A percentile compares a stretch with the other conserved stretches of the same genome.
phyloP scores from a whole-genome alignment of 1,139 yeast genomes.

The Pichia sp. region DNA sequence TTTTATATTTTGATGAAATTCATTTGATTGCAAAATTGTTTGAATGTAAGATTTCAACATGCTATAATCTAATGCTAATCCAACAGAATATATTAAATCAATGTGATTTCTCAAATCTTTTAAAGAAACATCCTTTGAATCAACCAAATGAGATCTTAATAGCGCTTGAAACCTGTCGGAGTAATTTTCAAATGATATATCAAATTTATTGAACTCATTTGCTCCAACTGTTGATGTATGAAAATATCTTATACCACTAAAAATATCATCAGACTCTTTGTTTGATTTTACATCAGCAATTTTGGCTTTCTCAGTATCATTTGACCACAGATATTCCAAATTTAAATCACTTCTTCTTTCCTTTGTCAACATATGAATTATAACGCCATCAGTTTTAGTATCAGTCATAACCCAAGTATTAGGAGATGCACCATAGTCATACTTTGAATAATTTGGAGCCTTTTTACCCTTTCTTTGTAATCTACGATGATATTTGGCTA shows the following conservation, averaged over 20 bases:
- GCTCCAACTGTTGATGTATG: slow-evolving; percentile 29
- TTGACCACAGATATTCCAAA: slow-evolving; percentile 64
- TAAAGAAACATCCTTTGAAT: slow-evolving; percentile 18
- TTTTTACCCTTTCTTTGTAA: slow-evolving; percentile 50
- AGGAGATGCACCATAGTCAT: slow-evolving; percentile 48
- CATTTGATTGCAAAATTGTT: slow-evolving; percentile 24
- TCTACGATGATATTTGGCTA: slow-evolving; percentile 56
- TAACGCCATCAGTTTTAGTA: slow-evolving; percentile 53
- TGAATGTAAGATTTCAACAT: slow-evolving; percentile 20
- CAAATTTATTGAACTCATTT: slow-evolving; percentile 12
- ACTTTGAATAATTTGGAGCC: slow-evolving; percentile 46
- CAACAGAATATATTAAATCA: slow-evolving; percentile 25
- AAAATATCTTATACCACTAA: slow-evolving; percentile 40
- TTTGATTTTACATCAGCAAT: slow-evolving; percentile 23
- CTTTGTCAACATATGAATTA: slow-evolving; percentile 65
- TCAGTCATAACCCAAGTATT: slow-evolving; percentile 83
- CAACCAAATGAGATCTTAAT: slow-evolving; percentile 19
- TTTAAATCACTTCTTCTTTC: slow-evolving; percentile 61
- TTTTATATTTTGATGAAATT: slow-evolving; percentile 16
- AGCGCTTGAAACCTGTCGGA: slow-evolving; percentile 24
- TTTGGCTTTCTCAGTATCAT: slow-evolving; percentile 24
- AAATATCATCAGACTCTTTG: slow-evolving; percentile 36
- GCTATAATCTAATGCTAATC: slow-evolving; percentile 19
- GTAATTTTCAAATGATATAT: slow-evolving; percentile 18
- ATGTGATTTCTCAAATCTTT: slow-evolving; percentile 19